Conservation (phyloP, 2,329 filamentous ascomycete genomes). For the Aspergillus udagawae region DNA sequence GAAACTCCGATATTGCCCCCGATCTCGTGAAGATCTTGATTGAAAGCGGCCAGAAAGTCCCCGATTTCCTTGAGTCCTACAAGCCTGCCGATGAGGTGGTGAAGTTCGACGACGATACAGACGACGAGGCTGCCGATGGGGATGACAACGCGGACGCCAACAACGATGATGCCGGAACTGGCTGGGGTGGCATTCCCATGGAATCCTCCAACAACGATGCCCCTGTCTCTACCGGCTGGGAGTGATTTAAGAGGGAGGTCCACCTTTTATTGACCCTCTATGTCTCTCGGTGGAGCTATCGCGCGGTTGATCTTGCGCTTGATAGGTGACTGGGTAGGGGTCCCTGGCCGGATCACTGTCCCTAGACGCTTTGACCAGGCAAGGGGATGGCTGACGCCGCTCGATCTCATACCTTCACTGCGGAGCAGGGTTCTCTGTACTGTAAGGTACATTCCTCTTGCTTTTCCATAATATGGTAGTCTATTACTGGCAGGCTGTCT, state of each 20-base stretch:
- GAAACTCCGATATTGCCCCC: slow-evolving; percentile 67
- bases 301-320: neutral
- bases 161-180: slow-evolving; percentile 9
- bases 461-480: neutral
- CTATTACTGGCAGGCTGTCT: neutral
- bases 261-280: neutral
- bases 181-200: slow-evolving; percentile 14
- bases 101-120: slow-evolving; percentile 53
- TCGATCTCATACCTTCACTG: neutral
- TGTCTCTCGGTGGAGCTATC: neutral
- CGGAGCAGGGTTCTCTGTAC: neutral
- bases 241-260: neutral
- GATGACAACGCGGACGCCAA: neutral
- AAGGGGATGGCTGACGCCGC: neutral
- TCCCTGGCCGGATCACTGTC: neutral
- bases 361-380: neutral
- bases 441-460: neutral
- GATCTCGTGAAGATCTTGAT: slow-evolving; percentile 76
- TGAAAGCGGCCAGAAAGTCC: slow-evolving; percentile 73
- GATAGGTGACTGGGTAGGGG: neutral
- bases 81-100: slow-evolving; percentile 40
- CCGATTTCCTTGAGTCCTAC: slow-evolving; percentile 71
- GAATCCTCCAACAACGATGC: slow-evolving; percentile 8
- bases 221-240: neutral
- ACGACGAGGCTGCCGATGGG: slow-evolving; percentile 35